Evolutionary conservation across 73 alveolate genomes (phyloP).

Genomic region (Uronychia binucleata): DNA sequence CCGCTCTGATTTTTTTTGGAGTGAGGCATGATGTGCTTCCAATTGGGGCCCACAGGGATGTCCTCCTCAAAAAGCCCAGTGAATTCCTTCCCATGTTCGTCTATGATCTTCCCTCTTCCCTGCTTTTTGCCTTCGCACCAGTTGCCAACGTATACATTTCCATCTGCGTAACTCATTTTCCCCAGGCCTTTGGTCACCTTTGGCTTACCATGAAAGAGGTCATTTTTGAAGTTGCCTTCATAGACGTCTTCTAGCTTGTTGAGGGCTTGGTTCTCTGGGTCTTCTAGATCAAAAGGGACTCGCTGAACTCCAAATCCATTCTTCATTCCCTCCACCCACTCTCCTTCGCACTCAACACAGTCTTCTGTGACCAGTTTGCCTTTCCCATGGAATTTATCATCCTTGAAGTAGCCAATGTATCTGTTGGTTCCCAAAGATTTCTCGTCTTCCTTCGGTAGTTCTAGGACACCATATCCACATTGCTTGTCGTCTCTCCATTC

Average conservation of each 20-base stretch:
- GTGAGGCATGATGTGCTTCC: neutral
- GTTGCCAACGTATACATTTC: neutral
- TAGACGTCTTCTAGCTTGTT: neutral
- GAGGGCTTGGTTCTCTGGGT: neutral
- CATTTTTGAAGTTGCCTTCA: neutral
- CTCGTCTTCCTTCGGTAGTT: neutral
- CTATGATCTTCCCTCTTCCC: slow-evolving; percentile 4
- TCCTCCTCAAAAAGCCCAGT: slow-evolving; percentile 2
- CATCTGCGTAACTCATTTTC: neutral
- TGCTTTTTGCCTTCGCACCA: neutral
- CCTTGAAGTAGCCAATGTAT: neutral
- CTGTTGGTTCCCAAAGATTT: neutral
- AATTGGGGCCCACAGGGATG: slow-evolving; percentile 1
- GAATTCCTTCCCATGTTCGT: neutral
- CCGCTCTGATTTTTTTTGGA: too few species aligned
- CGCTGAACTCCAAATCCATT: neutral
- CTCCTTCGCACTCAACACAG: neutral
- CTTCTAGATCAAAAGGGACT: neutral
- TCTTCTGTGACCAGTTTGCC: slow-evolving; percentile 5
- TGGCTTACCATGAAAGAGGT: neutral
- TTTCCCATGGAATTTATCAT: slow-evolving; percentile 8
- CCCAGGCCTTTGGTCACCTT: neutral
- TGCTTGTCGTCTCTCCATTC: slow-evolving; percentile 45
- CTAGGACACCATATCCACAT: slow-evolving; percentile 18
- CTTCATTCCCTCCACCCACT: slow-evolving; percentile 3